phyloP scores from a whole-genome alignment of 2,329 filamentous ascomycete species.

The Diplodia scrobiculata region DNA sequence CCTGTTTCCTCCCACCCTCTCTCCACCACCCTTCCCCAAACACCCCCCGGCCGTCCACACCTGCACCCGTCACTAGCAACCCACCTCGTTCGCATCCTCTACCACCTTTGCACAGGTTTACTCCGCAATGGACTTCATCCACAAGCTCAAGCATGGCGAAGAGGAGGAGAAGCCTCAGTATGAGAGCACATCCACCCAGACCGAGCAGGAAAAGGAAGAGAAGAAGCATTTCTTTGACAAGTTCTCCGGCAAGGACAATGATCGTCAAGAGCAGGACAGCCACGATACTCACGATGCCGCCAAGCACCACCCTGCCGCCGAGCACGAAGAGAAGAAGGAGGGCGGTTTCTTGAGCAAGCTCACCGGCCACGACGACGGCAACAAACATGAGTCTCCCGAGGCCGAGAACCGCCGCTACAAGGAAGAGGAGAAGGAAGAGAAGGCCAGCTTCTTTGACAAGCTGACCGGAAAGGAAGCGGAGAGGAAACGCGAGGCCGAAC shows the following conservation, averaged over 20 bases:
- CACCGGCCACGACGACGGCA: slow-evolving; percentile 17
- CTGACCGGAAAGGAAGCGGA: slow-evolving; percentile 28
- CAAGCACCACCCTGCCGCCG: slow-evolving; percentile 26
- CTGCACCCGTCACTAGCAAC: background rate
- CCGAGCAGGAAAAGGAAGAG: slow-evolving; percentile 20
- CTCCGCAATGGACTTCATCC: slow-evolving; percentile 26
- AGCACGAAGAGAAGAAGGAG: slow-evolving; percentile 24
- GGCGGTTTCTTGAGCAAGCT: slow-evolving; percentile 26
- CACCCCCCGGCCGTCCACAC: background rate
- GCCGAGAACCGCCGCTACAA: slow-evolving; percentile 25
- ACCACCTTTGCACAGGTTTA: background rate
- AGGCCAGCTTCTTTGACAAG: slow-evolving; percentile 27
- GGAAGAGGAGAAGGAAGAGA: slow-evolving; percentile 27
- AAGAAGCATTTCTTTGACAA: slow-evolving; percentile 22
- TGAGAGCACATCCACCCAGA: slow-evolving; percentile 8
- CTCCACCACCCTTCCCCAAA: background rate
- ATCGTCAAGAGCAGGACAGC: background rate
- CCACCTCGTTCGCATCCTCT: background rate
- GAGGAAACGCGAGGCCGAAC: slow-evolving; percentile 22
- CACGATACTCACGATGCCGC: slow-evolving; percentile 25
- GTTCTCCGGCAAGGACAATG: slow-evolving; percentile 14
- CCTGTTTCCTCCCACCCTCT: background rate
- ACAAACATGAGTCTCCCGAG: slow-evolving; percentile 26
- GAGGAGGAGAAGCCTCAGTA: slow-evolving; percentile 25
- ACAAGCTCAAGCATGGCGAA: slow-evolving; percentile 24